Base-by-base conservation (phyloP, 371 early-diverging fungal genomes). In the Enterospora canceri region DNA sequence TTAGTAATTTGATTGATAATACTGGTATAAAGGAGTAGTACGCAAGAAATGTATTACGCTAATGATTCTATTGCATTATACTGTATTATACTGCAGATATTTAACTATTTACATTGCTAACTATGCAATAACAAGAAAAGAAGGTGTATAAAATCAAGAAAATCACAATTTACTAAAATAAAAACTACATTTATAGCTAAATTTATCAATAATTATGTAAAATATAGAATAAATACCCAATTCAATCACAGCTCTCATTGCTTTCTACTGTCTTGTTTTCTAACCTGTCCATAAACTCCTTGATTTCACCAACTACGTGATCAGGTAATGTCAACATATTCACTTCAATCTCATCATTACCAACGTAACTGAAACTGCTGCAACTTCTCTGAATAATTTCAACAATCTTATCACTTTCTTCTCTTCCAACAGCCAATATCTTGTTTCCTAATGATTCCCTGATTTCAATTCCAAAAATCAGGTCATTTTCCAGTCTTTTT, bases 331-430 rank as follows among this genome's bases (percentile, higher is more conserved):
- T 58, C 29, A 54, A 53, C 31, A 76, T 53, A 62, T 76, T 71
- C 35, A 76, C 54, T 47, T 76, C 76, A 33, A 76, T 62, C 58
- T 76, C 76, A 61, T 72, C 67, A 34, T 73, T 68, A 32, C 67
- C 69, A 19, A 63, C 61, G 55, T 70, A 67, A 49, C 73, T 70
- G 19, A 63, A 58, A 29, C 57, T 60, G 1, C 50, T 32, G 2
- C 2, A 32, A 31, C 58, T 16, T 57, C 65, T 70, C 51, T 67
- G 58, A 23, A 73, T 60, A 19, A 76, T 72, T 34, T 63, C 46
- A 31, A 66, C 70, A 23, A 76, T 59, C 46, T 49, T 40, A 29
- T 72, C 72, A 3, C 62, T 63, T 32, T 72, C 49, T 4, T 31
- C 32, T 57, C 61, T 58, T 58, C 35, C 57, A 21, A 76, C 32